A percentile compares a stretch with the other conserved stretches of the same genome.
These are phyloP conservation scores for Fusarium staphyleae DNA, from an alignment of 2,329 filamentous ascomycete species.

Conservation along the genomic window DNA sequence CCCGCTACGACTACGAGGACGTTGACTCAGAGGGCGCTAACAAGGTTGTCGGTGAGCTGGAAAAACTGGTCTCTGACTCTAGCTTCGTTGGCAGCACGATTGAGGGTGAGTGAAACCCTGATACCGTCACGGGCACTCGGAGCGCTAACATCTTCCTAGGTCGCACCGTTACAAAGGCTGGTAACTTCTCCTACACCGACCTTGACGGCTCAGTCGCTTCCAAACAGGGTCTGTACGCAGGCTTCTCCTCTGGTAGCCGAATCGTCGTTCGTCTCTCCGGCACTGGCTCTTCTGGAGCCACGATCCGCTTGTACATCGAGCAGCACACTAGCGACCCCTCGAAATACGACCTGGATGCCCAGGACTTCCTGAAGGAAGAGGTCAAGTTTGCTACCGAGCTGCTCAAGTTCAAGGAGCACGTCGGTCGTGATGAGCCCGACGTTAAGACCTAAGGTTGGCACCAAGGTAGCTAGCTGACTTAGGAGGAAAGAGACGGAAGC, in stretches of 20 bases:
- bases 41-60: conserved; percentile 85
- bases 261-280: conserved; percentile 95
- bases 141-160: conserved; percentile 50
- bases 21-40: conserved; percentile 90
- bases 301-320: conserved; percentile 96
- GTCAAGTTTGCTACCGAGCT: conserved; percentile 85
- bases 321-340: conserved; percentile 85
- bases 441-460: conserved; percentile 79
- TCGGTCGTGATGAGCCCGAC: conserved; percentile 91
- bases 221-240: conserved; percentile 94
- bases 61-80: conserved; percentile 75
- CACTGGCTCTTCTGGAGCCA: conserved; percentile 93
- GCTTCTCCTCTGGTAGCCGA: conserved; percentile 92
- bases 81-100: conserved; percentile 84
- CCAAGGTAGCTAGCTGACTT: neutral
- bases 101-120: conserved; percentile 59
- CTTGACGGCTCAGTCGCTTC: conserved; percentile 95
- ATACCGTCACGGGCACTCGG: neutral
- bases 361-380: conserved; percentile 92
- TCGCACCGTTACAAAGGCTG: conserved; percentile 85
- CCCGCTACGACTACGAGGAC: conserved; percentile 97
- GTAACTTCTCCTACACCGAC: conserved; percentile 98
- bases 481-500: conserved; percentile 28
- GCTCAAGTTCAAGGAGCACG: conserved; percentile 91
- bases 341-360: conserved; percentile 82